phyloP scores from a whole-genome alignment of 805 yeast genomes.

The Ogataea naganishii region DNA sequence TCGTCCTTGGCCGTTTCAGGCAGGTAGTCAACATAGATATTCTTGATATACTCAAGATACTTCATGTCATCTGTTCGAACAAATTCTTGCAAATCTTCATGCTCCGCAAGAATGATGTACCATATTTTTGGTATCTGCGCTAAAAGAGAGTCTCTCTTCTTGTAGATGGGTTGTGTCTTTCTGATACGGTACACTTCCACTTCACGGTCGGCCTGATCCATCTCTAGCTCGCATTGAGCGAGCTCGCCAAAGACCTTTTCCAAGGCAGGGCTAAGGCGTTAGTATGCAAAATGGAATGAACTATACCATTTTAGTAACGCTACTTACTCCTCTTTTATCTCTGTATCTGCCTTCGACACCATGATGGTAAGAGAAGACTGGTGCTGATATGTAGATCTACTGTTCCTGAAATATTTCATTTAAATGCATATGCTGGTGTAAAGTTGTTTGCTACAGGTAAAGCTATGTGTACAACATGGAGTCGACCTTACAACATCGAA shows the following conservation, averaged over 20 bases:
- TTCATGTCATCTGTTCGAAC: constrained; percentile 69
- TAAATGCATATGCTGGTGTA: no score
- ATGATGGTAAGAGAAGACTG: no score
- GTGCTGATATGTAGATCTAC: no score
- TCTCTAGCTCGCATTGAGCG: constrained; percentile 49
- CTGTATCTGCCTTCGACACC: constrained; percentile 1
- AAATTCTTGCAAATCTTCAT: constrained; percentile 78
- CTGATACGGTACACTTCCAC: constrained; percentile 46
- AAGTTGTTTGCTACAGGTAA: no score
- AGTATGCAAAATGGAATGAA: neutral
- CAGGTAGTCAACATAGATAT: constrained; percentile 52
- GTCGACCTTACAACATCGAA: no score
- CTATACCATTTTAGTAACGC: neutral
- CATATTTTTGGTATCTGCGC: constrained; percentile 66
- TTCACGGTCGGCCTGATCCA: constrained; percentile 51
- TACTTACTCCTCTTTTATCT: constrained; percentile 4
- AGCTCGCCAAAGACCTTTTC: constrained; percentile 38
- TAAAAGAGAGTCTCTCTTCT: constrained; percentile 44
- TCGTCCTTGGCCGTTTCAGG: constrained; percentile 29
- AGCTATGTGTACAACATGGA: no score
- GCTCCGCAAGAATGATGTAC: constrained; percentile 79
- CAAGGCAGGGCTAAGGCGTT: constrained; percentile 7
- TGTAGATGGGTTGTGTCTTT: constrained; percentile 49
- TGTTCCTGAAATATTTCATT: no score
- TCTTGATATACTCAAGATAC: constrained; percentile 57